These are phyloP conservation scores for Fusarium piperis DNA, from an alignment of 2,329 filamentous ascomycete species.

Conservation along the genomic window DNA sequence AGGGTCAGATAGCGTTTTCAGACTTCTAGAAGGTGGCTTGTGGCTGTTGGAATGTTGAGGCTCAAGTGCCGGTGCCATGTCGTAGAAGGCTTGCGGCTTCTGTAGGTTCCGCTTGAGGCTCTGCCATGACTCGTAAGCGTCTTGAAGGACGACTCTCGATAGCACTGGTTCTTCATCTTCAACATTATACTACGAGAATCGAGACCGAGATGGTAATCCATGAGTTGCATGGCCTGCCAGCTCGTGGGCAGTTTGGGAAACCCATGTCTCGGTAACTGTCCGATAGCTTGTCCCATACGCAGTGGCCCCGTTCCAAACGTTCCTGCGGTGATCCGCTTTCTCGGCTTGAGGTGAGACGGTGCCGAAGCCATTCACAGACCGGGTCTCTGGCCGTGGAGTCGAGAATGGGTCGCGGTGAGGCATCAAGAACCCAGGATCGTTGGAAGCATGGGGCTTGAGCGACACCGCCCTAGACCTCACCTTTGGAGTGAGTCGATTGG, in stretches of 20 bases:
- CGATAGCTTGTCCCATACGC: slow-evolving; percentile 2
- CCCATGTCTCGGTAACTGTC: slow-evolving; percentile 6
- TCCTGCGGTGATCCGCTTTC: neutral
- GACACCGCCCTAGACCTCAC: slow-evolving; percentile 2
- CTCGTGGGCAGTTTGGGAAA: neutral
- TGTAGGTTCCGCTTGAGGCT: slow-evolving; percentile 6
- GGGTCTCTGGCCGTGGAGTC: neutral
- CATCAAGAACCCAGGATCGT: neutral
- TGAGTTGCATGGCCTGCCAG: neutral
- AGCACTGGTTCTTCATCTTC: neutral
- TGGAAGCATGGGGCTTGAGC: neutral
- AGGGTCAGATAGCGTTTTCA: neutral
- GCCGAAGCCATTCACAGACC: neutral
- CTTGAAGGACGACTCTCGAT: neutral
- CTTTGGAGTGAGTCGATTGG: slow-evolving; percentile 6
- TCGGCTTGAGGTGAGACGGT: neutral
- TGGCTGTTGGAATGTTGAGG: slow-evolving; percentile 18
- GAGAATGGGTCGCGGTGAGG: slow-evolving; percentile 5
- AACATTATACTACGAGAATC: neutral
- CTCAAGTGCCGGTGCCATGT: slow-evolving; percentile 22
- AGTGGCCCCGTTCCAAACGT: neutral
- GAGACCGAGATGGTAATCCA: neutral
- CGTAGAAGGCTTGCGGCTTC: slow-evolving; percentile 13
- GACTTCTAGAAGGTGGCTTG: slow-evolving; percentile 7
- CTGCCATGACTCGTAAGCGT: neutral